These are phyloP conservation scores for Boletus rubroflammeus DNA, from an alignment of 768 basidiomycete genomes.

Conservation along the genomic window DNA sequence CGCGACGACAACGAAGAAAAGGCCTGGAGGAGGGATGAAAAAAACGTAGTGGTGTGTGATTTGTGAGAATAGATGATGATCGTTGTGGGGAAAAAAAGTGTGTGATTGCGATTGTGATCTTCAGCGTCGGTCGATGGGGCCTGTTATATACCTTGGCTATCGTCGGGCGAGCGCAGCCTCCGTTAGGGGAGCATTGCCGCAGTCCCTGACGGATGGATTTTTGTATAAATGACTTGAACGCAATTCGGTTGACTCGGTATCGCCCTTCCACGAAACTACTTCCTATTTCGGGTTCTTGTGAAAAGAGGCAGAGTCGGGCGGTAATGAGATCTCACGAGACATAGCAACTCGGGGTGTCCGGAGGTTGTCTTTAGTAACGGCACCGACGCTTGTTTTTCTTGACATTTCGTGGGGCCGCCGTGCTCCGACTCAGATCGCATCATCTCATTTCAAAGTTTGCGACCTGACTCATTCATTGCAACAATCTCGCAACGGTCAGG, in stretches of 20 bases:
- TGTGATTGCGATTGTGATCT: slow-evolving; percentile 1
- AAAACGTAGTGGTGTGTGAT: slow-evolving; percentile 12
- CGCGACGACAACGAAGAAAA: slow-evolving; percentile 11
- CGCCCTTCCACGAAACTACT: slow-evolving; percentile 18
- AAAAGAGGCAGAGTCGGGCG: not conserved
- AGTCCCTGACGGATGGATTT: slow-evolving; percentile 7
- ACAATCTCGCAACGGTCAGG: not conserved
- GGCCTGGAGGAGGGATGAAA: slow-evolving; percentile 3
- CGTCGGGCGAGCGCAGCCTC: slow-evolving; percentile 29
- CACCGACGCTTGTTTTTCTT: not conserved
- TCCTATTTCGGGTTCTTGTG: slow-evolving; percentile 14
- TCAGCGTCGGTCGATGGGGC: not conserved
- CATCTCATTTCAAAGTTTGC: not conserved
- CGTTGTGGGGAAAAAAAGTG: slow-evolving; percentile 3
- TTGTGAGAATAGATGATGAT: slow-evolving; percentile 20
- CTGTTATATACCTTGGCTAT: slow-evolving; percentile 16
- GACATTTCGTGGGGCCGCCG: slow-evolving; percentile 5
- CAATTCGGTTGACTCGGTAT: slow-evolving; percentile 15
- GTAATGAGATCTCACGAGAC: not conserved
- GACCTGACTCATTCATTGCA: not conserved
- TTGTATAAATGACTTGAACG: slow-evolving; percentile 11
- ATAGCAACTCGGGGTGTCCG: slow-evolving; percentile 19
- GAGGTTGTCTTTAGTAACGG: slow-evolving; percentile 10
- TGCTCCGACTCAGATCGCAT: not conserved
- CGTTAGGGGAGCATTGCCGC: slow-evolving; percentile 26